These are phyloP conservation scores for Sicyos baderoa DNA, from an alignment of 306 rosid genomes.

Conservation along the genomic window DNA sequence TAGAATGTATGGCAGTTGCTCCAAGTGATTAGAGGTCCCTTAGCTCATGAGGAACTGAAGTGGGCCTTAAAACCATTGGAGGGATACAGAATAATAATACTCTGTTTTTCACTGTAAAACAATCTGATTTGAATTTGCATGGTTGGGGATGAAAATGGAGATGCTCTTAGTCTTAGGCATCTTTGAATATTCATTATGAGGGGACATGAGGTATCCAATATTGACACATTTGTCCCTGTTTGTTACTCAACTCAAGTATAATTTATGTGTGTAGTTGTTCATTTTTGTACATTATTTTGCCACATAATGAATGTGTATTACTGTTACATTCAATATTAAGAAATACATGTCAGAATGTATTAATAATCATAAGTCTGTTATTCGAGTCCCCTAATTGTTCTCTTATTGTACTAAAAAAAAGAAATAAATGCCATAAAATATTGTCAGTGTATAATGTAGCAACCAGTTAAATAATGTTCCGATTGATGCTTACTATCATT, in stretches of 20 bases:
- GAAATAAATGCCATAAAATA: too few relatives aligned
- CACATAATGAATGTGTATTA: too few relatives aligned
- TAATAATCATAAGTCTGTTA: too few relatives aligned
- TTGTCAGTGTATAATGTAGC: too few relatives aligned
- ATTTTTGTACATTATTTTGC: too few relatives aligned
- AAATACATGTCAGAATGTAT: too few relatives aligned
- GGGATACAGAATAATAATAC: not conserved
- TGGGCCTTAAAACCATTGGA: slow-evolving; percentile 2
- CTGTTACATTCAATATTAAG: too few relatives aligned
- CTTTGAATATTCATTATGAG: not conserved
- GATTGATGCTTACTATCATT: too few relatives aligned
- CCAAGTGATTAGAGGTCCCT: not conserved
- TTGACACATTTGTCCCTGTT: not conserved
- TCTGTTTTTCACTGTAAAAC: not conserved
- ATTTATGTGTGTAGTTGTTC: not conserved
- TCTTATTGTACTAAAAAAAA: too few relatives aligned
- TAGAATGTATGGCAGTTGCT: slow-evolving; percentile 4
- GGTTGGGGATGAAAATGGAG: slow-evolving; percentile 5
- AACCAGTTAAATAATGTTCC: too few relatives aligned
- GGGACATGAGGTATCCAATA: not conserved
- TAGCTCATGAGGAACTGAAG: slow-evolving; percentile 5
- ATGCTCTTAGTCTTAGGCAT: not conserved
- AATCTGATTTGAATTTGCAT: not conserved
- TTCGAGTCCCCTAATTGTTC: too few relatives aligned
- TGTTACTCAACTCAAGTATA: not conserved